These are phyloP conservation scores for Lyophyllum semitale DNA, from an alignment of 768 basidiomycete genomes.

Conservation along the genomic window DNA sequence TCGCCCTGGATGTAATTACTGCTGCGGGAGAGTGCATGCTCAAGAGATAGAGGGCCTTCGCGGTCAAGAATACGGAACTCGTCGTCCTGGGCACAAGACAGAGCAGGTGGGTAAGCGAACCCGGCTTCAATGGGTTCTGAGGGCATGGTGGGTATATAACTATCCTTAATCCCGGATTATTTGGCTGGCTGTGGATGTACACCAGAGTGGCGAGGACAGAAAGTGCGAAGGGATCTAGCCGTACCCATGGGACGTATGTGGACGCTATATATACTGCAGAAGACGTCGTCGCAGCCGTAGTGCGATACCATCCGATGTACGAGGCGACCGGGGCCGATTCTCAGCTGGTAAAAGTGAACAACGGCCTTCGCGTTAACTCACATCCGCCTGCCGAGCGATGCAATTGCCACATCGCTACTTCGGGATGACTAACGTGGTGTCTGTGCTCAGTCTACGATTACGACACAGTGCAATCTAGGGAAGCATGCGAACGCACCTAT, in stretches of 20 bases:
- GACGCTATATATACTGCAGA: not conserved
- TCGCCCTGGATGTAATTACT: not conserved
- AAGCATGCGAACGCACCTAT: no score
- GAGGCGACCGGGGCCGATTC: not conserved
- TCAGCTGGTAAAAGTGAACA: not conserved
- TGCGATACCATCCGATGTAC: not conserved
- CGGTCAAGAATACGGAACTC: slow-evolving; percentile 4
- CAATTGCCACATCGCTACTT: not conserved
- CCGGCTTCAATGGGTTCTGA: slow-evolving; percentile 11
- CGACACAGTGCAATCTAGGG: no score
- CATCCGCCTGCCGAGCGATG: not conserved
- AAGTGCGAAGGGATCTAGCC: not conserved
- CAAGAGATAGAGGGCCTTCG: not conserved
- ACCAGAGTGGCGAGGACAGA: not conserved
- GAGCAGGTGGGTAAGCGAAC: slow-evolving; percentile 2
- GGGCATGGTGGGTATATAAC: not conserved
- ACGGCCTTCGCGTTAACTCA: not conserved
- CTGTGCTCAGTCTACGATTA: not conserved
- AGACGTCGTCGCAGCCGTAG: no score
- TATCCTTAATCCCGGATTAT: no score
- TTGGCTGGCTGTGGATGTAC: not conserved
- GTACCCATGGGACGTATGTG: not conserved
- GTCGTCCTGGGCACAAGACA: slow-evolving; percentile 5
- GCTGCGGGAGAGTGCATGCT: not conserved
- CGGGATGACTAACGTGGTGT: not conserved